A percentile compares a stretch with the other conserved stretches of the same genome.
Evolutionary conservation across 129 eudicot genomes (phyloP).

Genomic region (Lactuca saligna): DNA sequence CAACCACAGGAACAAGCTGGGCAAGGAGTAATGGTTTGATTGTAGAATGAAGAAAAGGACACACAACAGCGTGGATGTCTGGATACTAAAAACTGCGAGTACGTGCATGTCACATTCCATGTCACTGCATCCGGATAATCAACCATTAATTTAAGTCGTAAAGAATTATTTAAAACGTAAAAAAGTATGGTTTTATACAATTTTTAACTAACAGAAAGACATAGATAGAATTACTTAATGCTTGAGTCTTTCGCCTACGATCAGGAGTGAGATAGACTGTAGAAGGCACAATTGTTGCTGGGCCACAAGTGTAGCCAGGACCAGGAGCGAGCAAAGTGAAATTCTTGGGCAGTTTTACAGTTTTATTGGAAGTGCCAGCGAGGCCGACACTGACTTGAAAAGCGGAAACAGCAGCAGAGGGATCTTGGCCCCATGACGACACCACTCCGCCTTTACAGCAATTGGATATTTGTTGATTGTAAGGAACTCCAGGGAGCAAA

Average conservation of each 20-base stretch:
- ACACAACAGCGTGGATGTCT: slow-evolving; percentile 68
- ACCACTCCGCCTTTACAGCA: slow-evolving; percentile 85
- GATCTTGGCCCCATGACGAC: slow-evolving; percentile 82
- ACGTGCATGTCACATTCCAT: slow-evolving; percentile 86
- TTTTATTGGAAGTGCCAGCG: slow-evolving; percentile 74
- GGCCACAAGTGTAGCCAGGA: slow-evolving; percentile 86
- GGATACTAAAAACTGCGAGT: slow-evolving; percentile 64
- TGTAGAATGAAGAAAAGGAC: slow-evolving; percentile 83
- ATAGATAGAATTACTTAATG: slow-evolving; percentile 46
- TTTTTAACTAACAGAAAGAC: background rate
- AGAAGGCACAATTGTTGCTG: slow-evolving; percentile 75
- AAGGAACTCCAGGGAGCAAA: slow-evolving; percentile 84
- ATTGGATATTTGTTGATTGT: slow-evolving; percentile 69
- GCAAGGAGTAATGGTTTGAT: slow-evolving; percentile 74
- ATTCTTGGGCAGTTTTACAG: slow-evolving; percentile 73
- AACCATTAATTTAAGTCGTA: slow-evolving; percentile 1
- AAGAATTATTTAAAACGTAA: too few relatives aligned
- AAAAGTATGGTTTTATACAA: too few relatives aligned
- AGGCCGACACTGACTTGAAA: slow-evolving; percentile 82
- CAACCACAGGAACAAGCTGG: slow-evolving; percentile 85
- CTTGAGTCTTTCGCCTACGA: slow-evolving; percentile 80
- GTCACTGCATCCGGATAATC: slow-evolving; percentile 57
- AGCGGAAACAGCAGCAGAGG: slow-evolving; percentile 64
- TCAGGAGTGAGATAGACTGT: slow-evolving; percentile 65
- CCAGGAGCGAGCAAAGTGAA: slow-evolving; percentile 76